These are phyloP conservation scores for Dictyophora rubrovolvata DNA, from an alignment of 768 basidiomycete genomes.

Conservation along the genomic window DNA sequence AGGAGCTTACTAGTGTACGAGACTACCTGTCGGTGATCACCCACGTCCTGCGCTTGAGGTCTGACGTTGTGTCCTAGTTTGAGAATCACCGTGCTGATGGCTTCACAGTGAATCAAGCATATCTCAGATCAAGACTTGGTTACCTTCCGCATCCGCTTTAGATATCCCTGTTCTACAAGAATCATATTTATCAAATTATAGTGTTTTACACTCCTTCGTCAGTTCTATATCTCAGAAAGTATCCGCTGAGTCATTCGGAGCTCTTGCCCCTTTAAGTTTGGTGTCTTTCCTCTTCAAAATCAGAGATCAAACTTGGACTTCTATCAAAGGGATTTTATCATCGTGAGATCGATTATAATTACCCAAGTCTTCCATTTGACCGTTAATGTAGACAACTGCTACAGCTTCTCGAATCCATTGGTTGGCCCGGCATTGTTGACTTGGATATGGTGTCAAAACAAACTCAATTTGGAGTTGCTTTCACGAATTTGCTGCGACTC, in stretches of 20 bases:
- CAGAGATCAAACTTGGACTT: slow-evolving; percentile 64
- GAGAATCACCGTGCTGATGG: neutral
- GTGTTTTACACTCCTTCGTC: slow-evolving; percentile 53
- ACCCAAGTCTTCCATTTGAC: neutral
- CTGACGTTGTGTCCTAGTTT: slow-evolving; percentile 12
- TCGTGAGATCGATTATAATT: slow-evolving; percentile 33
- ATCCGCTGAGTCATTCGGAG: neutral
- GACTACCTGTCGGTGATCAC: slow-evolving; percentile 70
- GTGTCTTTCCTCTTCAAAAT: slow-evolving; percentile 50
- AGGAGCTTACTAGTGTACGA: slow-evolving; percentile 66
- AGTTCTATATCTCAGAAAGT: slow-evolving; percentile 27
- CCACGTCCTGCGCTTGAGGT: slow-evolving; percentile 66
- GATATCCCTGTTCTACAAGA: slow-evolving; percentile 29
- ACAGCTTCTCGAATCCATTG: slow-evolving; percentile 55
- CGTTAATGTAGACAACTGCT: slow-evolving; percentile 44
- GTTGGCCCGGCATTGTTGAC: slow-evolving; percentile 78
- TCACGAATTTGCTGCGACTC: slow-evolving; percentile 63
- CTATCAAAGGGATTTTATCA: slow-evolving; percentile 57
- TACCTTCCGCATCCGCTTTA: slow-evolving; percentile 17
- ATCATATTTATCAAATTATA: slow-evolving; percentile 45
- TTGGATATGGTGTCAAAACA: slow-evolving; percentile 39
- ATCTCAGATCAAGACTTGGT: neutral
- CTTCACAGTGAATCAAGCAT: neutral
- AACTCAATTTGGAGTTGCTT: slow-evolving; percentile 62
- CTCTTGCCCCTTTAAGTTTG: slow-evolving; percentile 39